Conservation (phyloP, 106 monocot species). For the Chionographis japonica region DNA sequence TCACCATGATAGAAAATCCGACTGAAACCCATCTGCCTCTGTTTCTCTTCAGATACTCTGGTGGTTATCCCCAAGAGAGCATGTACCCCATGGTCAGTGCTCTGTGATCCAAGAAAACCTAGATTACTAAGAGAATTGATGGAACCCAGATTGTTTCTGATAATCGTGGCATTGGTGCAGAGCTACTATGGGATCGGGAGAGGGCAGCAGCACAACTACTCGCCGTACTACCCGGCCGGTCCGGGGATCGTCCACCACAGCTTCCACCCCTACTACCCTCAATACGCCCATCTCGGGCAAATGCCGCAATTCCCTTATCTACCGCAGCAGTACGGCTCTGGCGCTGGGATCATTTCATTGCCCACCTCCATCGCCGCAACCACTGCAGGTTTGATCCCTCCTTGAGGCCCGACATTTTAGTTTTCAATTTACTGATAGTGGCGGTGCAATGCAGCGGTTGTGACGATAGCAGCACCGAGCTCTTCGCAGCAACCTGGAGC, state of each 20-base stretch:
- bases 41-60: conserved; percentile 36
- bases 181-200: conserved; percentile 30
- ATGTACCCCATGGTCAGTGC: conserved; percentile 50
- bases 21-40: neutral
- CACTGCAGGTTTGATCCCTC: neutral
- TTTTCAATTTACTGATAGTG: neutral
- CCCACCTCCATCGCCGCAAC: conserved; percentile 23
- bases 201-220: conserved; percentile 27
- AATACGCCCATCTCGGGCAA: conserved; percentile 39
- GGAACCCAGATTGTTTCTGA: neutral
- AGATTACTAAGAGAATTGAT: neutral
- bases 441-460: neutral
- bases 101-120: too few species aligned
- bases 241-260: conserved; percentile 23
- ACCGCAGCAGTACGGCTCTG: conserved; percentile 38
- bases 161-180: conserved; percentile 13
- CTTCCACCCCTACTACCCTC: conserved; percentile 47
- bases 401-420: neutral
- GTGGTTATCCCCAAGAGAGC: conserved; percentile 51
- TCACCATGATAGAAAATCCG: neutral
- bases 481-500: neutral
- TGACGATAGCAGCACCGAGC: neutral
- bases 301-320: conserved; percentile 54
- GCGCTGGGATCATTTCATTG: conserved; percentile 13
- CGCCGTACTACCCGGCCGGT: conserved; percentile 34